phyloP scores from a whole-genome alignment of 768 basidiomycete species.

The Pluteus cervinus region DNA sequence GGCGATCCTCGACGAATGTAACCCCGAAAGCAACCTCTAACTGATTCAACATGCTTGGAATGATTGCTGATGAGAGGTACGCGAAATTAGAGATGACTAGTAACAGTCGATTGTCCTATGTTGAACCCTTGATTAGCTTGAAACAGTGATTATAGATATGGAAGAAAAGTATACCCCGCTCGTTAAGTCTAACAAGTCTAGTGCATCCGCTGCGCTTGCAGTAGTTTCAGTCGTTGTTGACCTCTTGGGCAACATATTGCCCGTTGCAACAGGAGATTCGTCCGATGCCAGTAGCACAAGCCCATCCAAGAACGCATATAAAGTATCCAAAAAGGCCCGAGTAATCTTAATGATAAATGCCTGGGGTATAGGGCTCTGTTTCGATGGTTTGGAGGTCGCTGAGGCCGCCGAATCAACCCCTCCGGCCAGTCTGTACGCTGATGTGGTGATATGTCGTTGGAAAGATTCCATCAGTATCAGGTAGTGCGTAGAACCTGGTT shows the following conservation, averaged over 20 bases:
- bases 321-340: constrained; percentile 77
- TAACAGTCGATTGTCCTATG: constrained; percentile 78
- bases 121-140: constrained; percentile 8
- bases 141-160: constrained; percentile 2
- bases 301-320: constrained; percentile 86
- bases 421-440: constrained; percentile 76
- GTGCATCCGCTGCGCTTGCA: constrained; percentile 35
- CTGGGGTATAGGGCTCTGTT: constrained; percentile 55
- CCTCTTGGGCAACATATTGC: constrained; percentile 30
- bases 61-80: constrained; percentile 59
- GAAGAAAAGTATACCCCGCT: constrained; percentile 45
- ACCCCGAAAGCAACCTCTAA: constrained; percentile 73
- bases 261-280: constrained; percentile 46
- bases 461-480: constrained; percentile 74
- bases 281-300: constrained; percentile 74
- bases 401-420: constrained; percentile 56
- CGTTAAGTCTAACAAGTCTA: constrained; percentile 54
- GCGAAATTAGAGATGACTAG: constrained; percentile 87
- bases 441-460: constrained; percentile 70
- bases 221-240: constrained; percentile 21
- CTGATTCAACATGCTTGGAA: constrained; percentile 77
- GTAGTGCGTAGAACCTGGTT: constrained; percentile 66
- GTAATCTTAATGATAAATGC: constrained; percentile 71
- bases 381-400: constrained; percentile 43
- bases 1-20: constrained; percentile 65